These are phyloP conservation scores for rapeseed (Brassica napus) DNA, from an alignment of 345 rosid genomes.

Conservation along the genomic window Da-Ae NC_063445.1:19743001-19743500, in stretches of 20 bases:
- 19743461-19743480: neutral
- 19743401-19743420: slow-evolving; percentile 12
- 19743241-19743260: slow-evolving; percentile 26
- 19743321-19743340: slow-evolving; percentile 58
- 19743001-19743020: neutral
- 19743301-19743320: slow-evolving; percentile 26
- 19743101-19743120: slow-evolving; percentile 5
- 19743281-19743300: slow-evolving; percentile 34
- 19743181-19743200: neutral
- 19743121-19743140: too few species aligned
- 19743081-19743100: slow-evolving; percentile 16
- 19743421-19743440: neutral
- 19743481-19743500: neutral
- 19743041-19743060: slow-evolving; percentile 14
- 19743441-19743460: slow-evolving; percentile 11
- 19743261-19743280: slow-evolving; percentile 54
- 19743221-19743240: neutral
- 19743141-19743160: neutral
- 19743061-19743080: slow-evolving; percentile 1
- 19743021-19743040: neutral
- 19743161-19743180: neutral
- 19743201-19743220: neutral
- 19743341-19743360: slow-evolving; percentile 65
- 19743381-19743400: slow-evolving; percentile 37
- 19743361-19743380: slow-evolving; percentile 77